Percentiles rank a stretch among this genome's conserved stretches.
Conservation (phyloP, 352 stramenopile genomes). For the Globisporangium sylvaticum region DNA sequence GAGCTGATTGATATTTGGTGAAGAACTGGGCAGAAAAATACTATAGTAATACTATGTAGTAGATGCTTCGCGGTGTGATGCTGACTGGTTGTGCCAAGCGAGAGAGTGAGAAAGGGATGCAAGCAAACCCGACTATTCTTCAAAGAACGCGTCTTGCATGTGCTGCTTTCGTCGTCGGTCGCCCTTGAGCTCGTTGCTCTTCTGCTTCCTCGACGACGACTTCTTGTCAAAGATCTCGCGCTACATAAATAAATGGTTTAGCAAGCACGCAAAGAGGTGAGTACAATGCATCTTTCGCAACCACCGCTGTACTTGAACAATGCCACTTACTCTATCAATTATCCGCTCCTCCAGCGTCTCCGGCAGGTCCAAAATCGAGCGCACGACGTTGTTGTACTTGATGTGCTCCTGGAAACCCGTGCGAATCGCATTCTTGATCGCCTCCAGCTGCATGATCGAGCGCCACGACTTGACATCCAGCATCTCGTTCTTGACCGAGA, state of each 20-base stretch:
- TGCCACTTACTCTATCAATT: conserved; percentile 58
- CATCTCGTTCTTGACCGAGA: conserved; percentile 71
- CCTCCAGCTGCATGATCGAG: conserved; percentile 80
- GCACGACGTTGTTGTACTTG: conserved; percentile 87
- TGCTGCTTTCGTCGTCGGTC: conserved; percentile 77
- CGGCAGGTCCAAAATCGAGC: conserved; percentile 67
- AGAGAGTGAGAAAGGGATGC: neutral
- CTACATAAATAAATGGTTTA: conserved; percentile 21
- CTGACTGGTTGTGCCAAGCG: neutral
- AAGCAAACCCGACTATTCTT: conserved; percentile 28
- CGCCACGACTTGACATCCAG: conserved; percentile 76
- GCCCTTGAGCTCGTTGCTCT: conserved; percentile 77
- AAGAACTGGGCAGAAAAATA: conserved; percentile 4
- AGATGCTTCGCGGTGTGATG: neutral
- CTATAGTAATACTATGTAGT: neutral
- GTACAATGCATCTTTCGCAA: neutral
- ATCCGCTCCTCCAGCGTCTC: conserved; percentile 72
- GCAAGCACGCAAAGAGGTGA: neutral
- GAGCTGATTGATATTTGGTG: neutral
- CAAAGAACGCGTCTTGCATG: conserved; percentile 70
- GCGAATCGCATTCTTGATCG: conserved; percentile 70
- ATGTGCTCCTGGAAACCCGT: conserved; percentile 80
- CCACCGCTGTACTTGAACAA: neutral
- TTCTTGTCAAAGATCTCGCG: conserved; percentile 84
- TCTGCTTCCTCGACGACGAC: conserved; percentile 65